These are phyloP conservation scores for Teratosphaeria zuluensis DNA, from an alignment of 2,329 filamentous ascomycete species.

Conservation along the genomic window DNA sequence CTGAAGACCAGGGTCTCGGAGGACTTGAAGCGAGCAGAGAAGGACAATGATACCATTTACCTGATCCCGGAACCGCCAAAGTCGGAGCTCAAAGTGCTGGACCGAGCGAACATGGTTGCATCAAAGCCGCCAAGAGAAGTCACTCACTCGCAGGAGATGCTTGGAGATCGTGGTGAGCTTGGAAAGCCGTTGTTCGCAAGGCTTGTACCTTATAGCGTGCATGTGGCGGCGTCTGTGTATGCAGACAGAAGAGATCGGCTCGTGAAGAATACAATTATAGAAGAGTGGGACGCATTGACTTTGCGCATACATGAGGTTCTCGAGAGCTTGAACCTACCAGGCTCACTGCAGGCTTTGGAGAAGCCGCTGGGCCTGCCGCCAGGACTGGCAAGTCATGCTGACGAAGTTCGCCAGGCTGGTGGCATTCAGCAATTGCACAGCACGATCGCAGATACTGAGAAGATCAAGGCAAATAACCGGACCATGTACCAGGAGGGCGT, in stretches of 20 bases:
- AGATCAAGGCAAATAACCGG: constrained; percentile 71
- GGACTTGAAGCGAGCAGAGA: constrained; percentile 84
- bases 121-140: constrained; percentile 73
- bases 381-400: constrained; percentile 76
- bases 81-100: constrained; percentile 73
- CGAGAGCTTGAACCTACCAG: constrained; percentile 76
- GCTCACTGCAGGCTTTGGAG: constrained; percentile 85
- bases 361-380: constrained; percentile 87
- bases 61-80: constrained; percentile 77
- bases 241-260: constrained; percentile 83
- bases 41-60: constrained; percentile 95
- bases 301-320: constrained; percentile 69
- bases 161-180: constrained; percentile 63
- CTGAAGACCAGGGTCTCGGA: constrained; percentile 76
- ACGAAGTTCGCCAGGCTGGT: constrained; percentile 87
- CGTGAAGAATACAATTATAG: constrained; percentile 78
- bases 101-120: constrained; percentile 80
- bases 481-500: constrained; percentile 75
- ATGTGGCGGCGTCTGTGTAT: constrained; percentile 91
- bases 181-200: constrained; percentile 81
- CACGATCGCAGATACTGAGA: constrained; percentile 81
- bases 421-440: constrained; percentile 66
- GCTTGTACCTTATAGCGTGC: constrained; percentile 89
- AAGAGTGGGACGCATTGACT: constrained; percentile 72
- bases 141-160: constrained; percentile 64